phyloP scores from a whole-genome alignment of 257 asterid species.

The Handroanthus guayacan region DNA sequence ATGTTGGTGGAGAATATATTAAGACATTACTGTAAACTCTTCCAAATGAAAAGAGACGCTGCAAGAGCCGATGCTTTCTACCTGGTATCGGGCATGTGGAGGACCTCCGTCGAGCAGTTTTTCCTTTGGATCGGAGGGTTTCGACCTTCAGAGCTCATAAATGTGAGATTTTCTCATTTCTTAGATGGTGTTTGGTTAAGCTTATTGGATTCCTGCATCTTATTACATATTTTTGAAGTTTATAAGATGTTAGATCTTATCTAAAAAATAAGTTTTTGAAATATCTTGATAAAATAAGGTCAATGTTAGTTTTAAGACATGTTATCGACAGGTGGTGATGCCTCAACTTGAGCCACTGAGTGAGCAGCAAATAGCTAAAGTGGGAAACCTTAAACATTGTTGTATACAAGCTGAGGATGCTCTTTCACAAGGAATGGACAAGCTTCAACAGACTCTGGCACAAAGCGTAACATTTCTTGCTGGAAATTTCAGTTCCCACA shows the following conservation, averaged over 20 bases:
- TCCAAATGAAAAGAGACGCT: slow-evolving; percentile 78
- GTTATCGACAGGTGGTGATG: slow-evolving; percentile 59
- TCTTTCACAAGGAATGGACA: slow-evolving; percentile 86
- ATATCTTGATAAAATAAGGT: no score
- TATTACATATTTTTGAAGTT: no score
- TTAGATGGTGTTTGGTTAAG: no score
- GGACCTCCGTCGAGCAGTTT: slow-evolving; percentile 81
- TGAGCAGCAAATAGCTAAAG: slow-evolving; percentile 62
- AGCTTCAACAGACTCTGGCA: slow-evolving; percentile 81
- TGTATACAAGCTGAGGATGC: slow-evolving; percentile 98
- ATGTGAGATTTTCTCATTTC: slow-evolving; percentile 42
- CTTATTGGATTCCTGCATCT: no score
- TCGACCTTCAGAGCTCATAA: slow-evolving; percentile 87
- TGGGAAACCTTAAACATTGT: slow-evolving; percentile 64
- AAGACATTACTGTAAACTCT: slow-evolving; percentile 73
- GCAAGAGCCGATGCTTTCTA: slow-evolving; percentile 87
- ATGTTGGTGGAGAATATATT: slow-evolving; percentile 60
- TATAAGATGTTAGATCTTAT: no score
- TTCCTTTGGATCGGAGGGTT: slow-evolving; percentile 98
- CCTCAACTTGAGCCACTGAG: slow-evolving; percentile 75
- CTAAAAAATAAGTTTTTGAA: no score
- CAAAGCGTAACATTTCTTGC: slow-evolving; percentile 67
- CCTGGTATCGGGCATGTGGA: slow-evolving; percentile 84
- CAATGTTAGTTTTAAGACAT: no score
- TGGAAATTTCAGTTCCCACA: slow-evolving; percentile 58